Conservation (phyloP, 768 basidiomycete species). For the Pilatotrama ljubarskyi region DNA sequence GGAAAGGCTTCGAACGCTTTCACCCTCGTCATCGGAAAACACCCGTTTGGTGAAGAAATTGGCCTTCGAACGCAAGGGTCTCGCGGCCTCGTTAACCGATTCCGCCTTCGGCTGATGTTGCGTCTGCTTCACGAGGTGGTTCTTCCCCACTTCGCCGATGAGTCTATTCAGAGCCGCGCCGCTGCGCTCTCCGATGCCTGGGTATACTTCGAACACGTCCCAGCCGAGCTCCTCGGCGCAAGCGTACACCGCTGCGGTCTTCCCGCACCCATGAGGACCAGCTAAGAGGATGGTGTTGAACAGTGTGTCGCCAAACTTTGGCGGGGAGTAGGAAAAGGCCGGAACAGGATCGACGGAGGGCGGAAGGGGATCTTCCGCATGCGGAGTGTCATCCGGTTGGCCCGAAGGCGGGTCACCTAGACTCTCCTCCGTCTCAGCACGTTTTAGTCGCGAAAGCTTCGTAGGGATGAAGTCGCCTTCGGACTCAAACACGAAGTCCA, state of each 20-base stretch:
- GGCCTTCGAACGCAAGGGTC: not conserved
- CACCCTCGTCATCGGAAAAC: conserved; percentile 26
- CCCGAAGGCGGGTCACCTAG: not conserved
- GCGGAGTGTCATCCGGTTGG: not conserved
- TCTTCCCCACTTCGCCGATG: conserved; percentile 92
- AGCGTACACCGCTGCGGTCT: conserved; percentile 91
- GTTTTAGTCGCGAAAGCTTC: conserved; percentile 8
- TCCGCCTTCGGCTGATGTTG: conserved; percentile 21
- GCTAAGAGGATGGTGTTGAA: conserved; percentile 85
- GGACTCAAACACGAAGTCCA: conserved; percentile 32
- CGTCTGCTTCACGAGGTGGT: conserved; percentile 51
- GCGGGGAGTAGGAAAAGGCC: conserved; percentile 9
- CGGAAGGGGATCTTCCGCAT: conserved; percentile 5
- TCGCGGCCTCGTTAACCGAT: not conserved
- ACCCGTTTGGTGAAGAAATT: conserved; percentile 18
- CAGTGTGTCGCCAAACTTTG: conserved; percentile 48
- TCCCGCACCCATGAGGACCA: conserved; percentile 85
- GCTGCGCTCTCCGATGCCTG: conserved; percentile 89
- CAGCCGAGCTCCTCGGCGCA: conserved; percentile 92
- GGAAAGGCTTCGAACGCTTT: not conserved
- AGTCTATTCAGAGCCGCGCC: conserved; percentile 75
- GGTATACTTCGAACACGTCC: conserved; percentile 96
- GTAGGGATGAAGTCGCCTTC: conserved; percentile 11
- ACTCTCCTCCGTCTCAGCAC: not conserved
- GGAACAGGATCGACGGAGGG: conserved; percentile 2